Percentiles rank a stretch among this genome's conserved stretches.
Conservation (phyloP, 768 basidiomycete species). For the Antrodiella citrinella region DNA sequence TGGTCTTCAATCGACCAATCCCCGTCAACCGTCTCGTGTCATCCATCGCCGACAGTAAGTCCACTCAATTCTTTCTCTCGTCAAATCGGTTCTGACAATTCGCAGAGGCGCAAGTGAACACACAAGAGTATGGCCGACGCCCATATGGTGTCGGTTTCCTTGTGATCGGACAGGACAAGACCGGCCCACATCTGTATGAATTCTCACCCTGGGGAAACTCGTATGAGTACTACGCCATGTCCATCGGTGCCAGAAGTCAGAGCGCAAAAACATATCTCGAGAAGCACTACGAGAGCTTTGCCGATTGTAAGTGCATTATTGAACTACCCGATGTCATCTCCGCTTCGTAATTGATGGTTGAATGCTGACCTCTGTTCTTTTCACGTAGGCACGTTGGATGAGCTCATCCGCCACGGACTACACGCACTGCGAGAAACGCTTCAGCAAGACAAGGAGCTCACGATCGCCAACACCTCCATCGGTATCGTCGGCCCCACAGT, state of each 20-base stretch:
- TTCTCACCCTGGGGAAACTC: slow-evolving; percentile 97
- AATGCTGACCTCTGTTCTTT: neutral
- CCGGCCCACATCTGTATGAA: slow-evolving; percentile 97
- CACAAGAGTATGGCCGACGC: slow-evolving; percentile 94
- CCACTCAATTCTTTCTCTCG: neutral
- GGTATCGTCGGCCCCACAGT: slow-evolving; percentile 81
- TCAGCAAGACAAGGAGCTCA: slow-evolving; percentile 97
- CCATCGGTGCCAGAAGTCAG: slow-evolving; percentile 96
- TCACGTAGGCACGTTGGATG: slow-evolving; percentile 68
- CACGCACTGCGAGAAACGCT: slow-evolving; percentile 94
- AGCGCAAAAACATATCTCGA: slow-evolving; percentile 98
- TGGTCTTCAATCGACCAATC: slow-evolving; percentile 92
- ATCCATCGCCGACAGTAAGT: slow-evolving; percentile 90
- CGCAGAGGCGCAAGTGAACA: slow-evolving; percentile 97
- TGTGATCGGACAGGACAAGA: slow-evolving; percentile 91
- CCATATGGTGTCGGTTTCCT: slow-evolving; percentile 99
- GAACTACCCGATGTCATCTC: neutral
- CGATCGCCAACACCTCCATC: slow-evolving; percentile 87
- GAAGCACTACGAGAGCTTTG: slow-evolving; percentile 84
- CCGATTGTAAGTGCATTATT: slow-evolving; percentile 54
- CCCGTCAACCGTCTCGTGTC: slow-evolving; percentile 92
- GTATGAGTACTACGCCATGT: slow-evolving; percentile 97
- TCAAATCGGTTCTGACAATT: too few relatives aligned
- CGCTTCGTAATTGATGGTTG: neutral
- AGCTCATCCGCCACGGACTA: slow-evolving; percentile 87